phyloP scores from a whole-genome alignment of 192 early-diverging fungal genomes.

The Spizellomyces sp. region DNA sequence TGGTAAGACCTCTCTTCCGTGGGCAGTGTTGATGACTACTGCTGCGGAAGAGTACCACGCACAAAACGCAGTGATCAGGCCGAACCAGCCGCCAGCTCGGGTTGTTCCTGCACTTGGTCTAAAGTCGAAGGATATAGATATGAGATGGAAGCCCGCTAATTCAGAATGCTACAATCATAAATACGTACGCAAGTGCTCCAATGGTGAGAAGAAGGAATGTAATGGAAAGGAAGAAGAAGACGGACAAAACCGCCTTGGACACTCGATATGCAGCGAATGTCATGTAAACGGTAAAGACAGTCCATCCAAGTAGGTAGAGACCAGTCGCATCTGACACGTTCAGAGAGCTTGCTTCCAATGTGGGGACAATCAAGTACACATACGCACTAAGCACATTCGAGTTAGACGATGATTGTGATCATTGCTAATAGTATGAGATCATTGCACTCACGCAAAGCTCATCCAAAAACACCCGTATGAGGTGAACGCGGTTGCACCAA shows the following conservation, averaged over 20 bases:
- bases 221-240: slow-evolving; percentile 60
- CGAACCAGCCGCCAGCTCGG: slow-evolving; percentile 72
- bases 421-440: neutral
- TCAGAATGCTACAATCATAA: neutral
- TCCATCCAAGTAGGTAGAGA: slow-evolving; percentile 67
- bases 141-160: neutral
- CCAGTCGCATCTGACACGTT: slow-evolving; percentile 41
- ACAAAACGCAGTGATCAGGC: slow-evolving; percentile 70
- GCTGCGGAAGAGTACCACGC: slow-evolving; percentile 64
- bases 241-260: slow-evolving; percentile 50
- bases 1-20: slow-evolving; percentile 2
- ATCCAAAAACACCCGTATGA: slow-evolving; percentile 49
- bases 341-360: slow-evolving; percentile 26
- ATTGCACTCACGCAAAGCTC: slow-evolving; percentile 17
- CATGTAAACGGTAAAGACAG: slow-evolving; percentile 71
- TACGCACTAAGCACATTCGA: slow-evolving; percentile 58
- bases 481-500: slow-evolving; percentile 80
- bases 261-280: slow-evolving; percentile 65
- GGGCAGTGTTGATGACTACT: slow-evolving; percentile 14
- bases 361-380: slow-evolving; percentile 53
- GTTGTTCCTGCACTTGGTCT: slow-evolving; percentile 39
- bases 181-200: slow-evolving; percentile 52
- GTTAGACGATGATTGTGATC: neutral
- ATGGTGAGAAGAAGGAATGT: slow-evolving; percentile 65
- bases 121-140: neutral